Evolutionary conservation across 345 rosid species (phyloP).

Genomic region (Nephelium lappaceum): DNA sequence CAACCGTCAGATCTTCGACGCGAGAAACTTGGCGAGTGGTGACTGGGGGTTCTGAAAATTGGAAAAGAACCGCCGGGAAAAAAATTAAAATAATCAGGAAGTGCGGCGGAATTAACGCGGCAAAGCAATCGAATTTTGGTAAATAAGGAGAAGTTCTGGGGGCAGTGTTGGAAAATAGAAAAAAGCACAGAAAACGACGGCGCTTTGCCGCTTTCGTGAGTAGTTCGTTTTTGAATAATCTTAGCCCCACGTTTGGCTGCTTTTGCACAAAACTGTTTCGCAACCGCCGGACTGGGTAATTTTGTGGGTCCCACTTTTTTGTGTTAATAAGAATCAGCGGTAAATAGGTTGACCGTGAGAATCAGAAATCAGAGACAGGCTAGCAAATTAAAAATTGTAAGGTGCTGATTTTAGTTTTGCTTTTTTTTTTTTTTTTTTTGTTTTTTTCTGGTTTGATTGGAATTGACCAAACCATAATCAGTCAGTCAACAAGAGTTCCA

Average conservation of each 20-base stretch:
- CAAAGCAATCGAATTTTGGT: conserved; percentile 10
- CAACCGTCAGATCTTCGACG: neutral
- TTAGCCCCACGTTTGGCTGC: conserved; percentile 18
- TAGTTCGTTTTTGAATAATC: conserved; percentile 23
- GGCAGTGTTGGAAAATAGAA: neutral
- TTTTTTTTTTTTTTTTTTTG: neutral
- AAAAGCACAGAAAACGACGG: conserved; percentile 5
- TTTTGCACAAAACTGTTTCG: neutral
- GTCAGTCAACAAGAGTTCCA: neutral
- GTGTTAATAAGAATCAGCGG: neutral
- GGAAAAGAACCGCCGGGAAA: conserved; percentile 1
- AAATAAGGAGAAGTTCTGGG: neutral
- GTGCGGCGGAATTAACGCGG: conserved; percentile 37
- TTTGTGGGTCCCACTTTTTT: neutral
- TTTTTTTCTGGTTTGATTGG: neutral
- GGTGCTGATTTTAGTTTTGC: neutral
- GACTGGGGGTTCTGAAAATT: conserved; percentile 2
- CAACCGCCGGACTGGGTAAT: neutral
- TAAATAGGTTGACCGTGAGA: neutral
- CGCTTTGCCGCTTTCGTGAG: conserved; percentile 19
- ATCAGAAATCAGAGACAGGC: neutral
- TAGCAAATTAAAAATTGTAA: neutral
- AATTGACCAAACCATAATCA: conserved; percentile 15
- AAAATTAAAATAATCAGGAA: conserved; percentile 17
- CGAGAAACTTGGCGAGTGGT: neutral